A percentile compares a stretch with the other conserved stretches of the same genome.
Conservation (phyloP, 768 basidiomycete genomes). For the Mycena capillaripes region DNA sequence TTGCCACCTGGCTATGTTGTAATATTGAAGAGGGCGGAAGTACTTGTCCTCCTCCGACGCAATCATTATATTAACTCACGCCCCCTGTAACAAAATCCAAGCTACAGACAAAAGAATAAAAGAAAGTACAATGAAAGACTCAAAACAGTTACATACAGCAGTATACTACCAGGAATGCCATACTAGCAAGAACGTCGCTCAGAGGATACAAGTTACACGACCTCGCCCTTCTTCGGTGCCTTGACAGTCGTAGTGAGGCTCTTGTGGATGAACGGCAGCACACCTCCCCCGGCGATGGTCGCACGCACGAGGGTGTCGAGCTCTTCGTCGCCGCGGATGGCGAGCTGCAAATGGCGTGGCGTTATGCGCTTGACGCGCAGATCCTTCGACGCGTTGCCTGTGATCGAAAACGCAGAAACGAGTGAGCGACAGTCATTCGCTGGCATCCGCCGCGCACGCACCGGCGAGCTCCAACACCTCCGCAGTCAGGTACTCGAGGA, state of each 20-base stretch:
- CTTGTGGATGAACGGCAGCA: conserved; percentile 92
- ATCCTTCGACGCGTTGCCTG: conserved; percentile 98
- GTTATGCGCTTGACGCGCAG: conserved; percentile 98
- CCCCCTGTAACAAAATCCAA: conserved; percentile 10
- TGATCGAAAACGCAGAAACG: not conserved
- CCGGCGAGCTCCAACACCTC: conserved; percentile 97
- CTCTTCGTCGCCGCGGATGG: conserved; percentile 97
- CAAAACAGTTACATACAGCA: not conserved
- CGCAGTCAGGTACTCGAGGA: conserved; percentile 95
- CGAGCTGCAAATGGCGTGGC: conserved; percentile 94
- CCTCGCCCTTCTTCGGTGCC: conserved; percentile 63
- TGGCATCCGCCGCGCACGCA: conserved; percentile 51
- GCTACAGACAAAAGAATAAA: not conserved
- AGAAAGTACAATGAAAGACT: not conserved
- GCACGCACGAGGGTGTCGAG: conserved; percentile 95
- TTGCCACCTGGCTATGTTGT: no score
- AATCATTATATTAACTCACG: conserved; percentile 1
- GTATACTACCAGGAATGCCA: not conserved
- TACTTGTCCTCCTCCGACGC: no score
- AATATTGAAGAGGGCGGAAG: no score
- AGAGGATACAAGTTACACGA: not conserved
- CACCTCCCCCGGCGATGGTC: conserved; percentile 93
- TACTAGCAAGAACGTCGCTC: not conserved
- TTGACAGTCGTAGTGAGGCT: conserved; percentile 71
- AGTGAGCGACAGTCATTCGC: not conserved